Base-by-base conservation (phyloP, 2,329 filamentous ascomycete species). In the Colletotrichum graminicola region DNA sequence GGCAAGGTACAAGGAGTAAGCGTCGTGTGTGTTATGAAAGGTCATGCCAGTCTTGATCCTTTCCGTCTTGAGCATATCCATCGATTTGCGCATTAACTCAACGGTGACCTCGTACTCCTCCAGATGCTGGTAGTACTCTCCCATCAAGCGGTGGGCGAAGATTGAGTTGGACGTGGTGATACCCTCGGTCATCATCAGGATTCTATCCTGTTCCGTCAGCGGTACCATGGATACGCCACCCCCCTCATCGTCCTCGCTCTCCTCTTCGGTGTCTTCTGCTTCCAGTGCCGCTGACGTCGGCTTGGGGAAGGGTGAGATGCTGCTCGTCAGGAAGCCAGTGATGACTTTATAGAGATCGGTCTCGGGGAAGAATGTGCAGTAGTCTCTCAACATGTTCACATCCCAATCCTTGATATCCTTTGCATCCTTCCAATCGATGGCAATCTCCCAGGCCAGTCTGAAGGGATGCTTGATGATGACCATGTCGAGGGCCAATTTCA, bases 401-500 rank as follows among this genome's bases (percentile, higher is more conserved):
- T 98, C 95, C 84, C 94, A 92, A 34, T 94, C 89, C n/a, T 87
- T 84, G 59, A 96, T 87, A 57, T 89, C 89, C 75, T 93, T 90
- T 52, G 90, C 84, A 79, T 98, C 95, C 75, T 93, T 89, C 93
- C 95, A 98, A 78, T 98, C 94, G 70, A 99, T 86, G 39, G 93
- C 88, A 72, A 98, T 92, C 76, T 94, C 92, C 97, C 97, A 99
- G 0, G 96, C 96, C 21, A 97, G 86, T 74, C 92, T 90, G 81
- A 92, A 97, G 0, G 94, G 93, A 76, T 98, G 94, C 76, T 95
- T 95, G 79, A 99, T 96, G 71, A 97, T 93, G 72, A 99, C 95
- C 93, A 99, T 97, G 73, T 95, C 96, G 73, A 91, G 90, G 0
- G 95, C 94, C 63, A 96, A 84, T 71, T 92, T 91, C 76, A 92